These are phyloP conservation scores for Solanum sitiens DNA, from an alignment of 257 asterid genomes.

Conservation along the genomic window DNA sequence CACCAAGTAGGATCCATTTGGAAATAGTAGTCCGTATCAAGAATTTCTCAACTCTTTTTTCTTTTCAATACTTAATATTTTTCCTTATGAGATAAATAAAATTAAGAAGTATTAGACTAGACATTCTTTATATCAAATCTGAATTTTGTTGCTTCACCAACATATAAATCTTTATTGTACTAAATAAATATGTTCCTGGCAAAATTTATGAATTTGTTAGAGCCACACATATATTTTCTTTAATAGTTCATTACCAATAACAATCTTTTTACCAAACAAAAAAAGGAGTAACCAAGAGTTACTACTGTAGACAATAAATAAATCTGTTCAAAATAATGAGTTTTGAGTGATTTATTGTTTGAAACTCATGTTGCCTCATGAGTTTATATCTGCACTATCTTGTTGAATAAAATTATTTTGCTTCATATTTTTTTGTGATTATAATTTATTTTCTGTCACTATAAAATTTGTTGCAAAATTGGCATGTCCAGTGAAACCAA, in stretches of 20 bases:
- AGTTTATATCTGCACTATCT: no score
- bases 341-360: no score
- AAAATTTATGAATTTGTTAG: background rate
- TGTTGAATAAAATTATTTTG: no score
- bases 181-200: background rate
- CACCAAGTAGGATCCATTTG: background rate
- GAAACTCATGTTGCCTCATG: no score
- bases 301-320: background rate
- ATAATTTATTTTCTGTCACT: no score
- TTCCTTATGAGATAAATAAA: background rate
- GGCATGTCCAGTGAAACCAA: rapidly evolving
- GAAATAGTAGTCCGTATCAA: background rate
- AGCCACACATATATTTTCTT: background rate
- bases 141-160: background rate
- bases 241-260: background rate
- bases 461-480: no score
- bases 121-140: background rate
- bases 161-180: background rate
- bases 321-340: no score
- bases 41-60: background rate
- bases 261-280: background rate
- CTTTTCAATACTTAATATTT: background rate
- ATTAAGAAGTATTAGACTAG: background rate
- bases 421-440: no score
- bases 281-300: background rate